Evolutionary conservation across 805 yeast species (phyloP).

Genomic region (Zygosaccharomyces lentus): DNA sequence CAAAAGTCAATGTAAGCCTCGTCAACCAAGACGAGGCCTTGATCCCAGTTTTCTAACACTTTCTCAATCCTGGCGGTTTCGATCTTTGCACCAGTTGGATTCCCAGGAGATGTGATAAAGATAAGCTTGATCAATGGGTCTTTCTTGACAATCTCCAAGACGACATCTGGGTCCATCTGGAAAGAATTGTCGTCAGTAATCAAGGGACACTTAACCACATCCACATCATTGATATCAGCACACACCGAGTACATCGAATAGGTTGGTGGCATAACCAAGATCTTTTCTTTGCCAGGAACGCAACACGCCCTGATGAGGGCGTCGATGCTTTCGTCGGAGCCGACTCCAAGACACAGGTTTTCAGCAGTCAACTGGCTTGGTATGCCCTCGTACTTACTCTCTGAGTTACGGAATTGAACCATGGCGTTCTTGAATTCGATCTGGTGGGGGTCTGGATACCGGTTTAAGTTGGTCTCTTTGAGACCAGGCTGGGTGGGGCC

Average conservation of each 20-base stretch:
- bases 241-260: slow-evolving; percentile 96
- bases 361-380: slow-evolving; percentile 44
- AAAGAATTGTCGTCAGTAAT: slow-evolving; percentile 51
- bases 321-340: slow-evolving; percentile 95
- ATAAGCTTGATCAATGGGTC: slow-evolving; percentile 69
- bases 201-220: slow-evolving; percentile 68
- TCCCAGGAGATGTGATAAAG: slow-evolving; percentile 93
- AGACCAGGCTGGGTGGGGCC: slow-evolving; percentile 68
- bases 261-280: slow-evolving; percentile 89
- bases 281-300: slow-evolving; percentile 74
- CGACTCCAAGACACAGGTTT: slow-evolving; percentile 90
- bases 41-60: slow-evolving; percentile 51
- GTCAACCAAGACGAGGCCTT: slow-evolving; percentile 80
- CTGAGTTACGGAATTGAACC: slow-evolving; percentile 61
- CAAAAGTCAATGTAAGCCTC: slow-evolving; percentile 94
- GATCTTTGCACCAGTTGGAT: slow-evolving; percentile 79
- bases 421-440: slow-evolving; percentile 65
- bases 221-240: slow-evolving; percentile 86
- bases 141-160: slow-evolving; percentile 45
- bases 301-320: slow-evolving; percentile 80
- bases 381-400: slow-evolving; percentile 20
- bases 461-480: slow-evolving; percentile 60
- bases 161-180: slow-evolving; percentile 54
- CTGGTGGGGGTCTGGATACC: slow-evolving; percentile 98
- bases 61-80: slow-evolving; percentile 45